Conservation (phyloP, 148 eudicot species). For the Linanthus parryae region DNA sequence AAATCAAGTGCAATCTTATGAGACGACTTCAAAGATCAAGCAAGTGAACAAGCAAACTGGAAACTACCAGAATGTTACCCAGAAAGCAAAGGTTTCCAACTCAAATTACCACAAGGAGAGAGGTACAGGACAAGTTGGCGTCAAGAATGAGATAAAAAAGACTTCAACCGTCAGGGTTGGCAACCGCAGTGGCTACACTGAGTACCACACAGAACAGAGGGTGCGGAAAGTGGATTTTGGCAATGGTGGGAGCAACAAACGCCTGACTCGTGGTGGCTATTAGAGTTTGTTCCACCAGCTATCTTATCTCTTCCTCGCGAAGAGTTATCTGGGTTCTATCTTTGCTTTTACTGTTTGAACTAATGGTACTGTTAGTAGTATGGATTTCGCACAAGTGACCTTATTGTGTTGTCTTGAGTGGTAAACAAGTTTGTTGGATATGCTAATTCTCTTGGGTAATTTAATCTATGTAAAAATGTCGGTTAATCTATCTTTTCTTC, state of each 20-base stretch:
- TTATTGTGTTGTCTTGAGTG: no score
- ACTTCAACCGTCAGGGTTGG: conserved; percentile 1
- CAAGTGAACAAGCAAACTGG: conserved; percentile 3
- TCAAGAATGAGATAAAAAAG: conserved; percentile 3
- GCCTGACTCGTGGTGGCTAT: no score
- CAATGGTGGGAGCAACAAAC: not conserved
- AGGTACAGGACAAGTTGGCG: conserved; percentile 3
- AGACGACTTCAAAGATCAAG: not conserved
- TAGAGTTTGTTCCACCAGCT: no score
- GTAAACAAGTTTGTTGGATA: no score
- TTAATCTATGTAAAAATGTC: no score
- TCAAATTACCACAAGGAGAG: not conserved
- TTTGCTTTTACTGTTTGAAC: no score
- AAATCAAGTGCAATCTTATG: not conserved
- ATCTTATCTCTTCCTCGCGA: no score
- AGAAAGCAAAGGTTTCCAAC: not conserved
- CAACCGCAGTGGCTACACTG: not conserved
- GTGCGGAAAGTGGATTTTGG: conserved; percentile 5
- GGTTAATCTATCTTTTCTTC: no score
- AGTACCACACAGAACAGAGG: conserved; percentile 1
- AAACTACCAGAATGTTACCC: not conserved
- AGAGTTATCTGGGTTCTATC: no score
- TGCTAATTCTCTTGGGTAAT: no score
- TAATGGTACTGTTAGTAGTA: no score
- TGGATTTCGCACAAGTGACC: no score